Conservation (phyloP, 225 moss, liverwort and hornwort genomes). For the Takakia lepidozioides region DNA sequence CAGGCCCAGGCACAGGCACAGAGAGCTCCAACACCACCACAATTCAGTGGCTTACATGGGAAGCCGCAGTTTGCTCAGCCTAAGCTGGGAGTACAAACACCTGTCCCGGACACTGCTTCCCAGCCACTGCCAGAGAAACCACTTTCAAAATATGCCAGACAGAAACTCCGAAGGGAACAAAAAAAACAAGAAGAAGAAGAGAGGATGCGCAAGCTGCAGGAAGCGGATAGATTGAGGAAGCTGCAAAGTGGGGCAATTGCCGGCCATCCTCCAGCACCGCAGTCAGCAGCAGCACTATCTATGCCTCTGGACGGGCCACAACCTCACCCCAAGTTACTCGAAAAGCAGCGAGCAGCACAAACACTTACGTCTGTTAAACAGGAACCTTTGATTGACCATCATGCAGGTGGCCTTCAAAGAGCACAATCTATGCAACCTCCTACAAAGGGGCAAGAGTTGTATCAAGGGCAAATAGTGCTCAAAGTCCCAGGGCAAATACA, state of each 20-base stretch:
- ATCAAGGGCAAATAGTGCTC: conserved; percentile 35
- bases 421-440: conserved; percentile 25
- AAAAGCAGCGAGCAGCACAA: conserved; percentile 48
- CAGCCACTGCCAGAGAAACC: conserved; percentile 65
- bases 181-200: conserved; percentile 88
- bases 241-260: conserved; percentile 26
- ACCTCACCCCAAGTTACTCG: conserved; percentile 63
- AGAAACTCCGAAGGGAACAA: conserved; percentile 69
- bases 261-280: conserved; percentile 36
- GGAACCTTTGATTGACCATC: conserved; percentile 54
- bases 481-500: conserved; percentile 47
- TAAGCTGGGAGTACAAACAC: conserved; percentile 28
- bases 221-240: conserved; percentile 69
- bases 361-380: conserved; percentile 51
- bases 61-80: conserved; percentile 29
- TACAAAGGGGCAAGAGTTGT: conserved; percentile 21
- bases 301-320: conserved; percentile 38
- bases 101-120: conserved; percentile 24
- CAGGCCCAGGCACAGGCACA: conserved; percentile 27
- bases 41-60: conserved; percentile 16
- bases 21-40: conserved; percentile 22
- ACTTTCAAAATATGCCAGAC: conserved; percentile 64
- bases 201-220: conserved; percentile 41
- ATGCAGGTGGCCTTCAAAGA: conserved; percentile 50
- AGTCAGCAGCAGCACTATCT: conserved; percentile 39